These are phyloP conservation scores for Xylaria palmicola DNA, from an alignment of 495 filamentous ascomycete species.

Conservation along the genomic window DNA sequence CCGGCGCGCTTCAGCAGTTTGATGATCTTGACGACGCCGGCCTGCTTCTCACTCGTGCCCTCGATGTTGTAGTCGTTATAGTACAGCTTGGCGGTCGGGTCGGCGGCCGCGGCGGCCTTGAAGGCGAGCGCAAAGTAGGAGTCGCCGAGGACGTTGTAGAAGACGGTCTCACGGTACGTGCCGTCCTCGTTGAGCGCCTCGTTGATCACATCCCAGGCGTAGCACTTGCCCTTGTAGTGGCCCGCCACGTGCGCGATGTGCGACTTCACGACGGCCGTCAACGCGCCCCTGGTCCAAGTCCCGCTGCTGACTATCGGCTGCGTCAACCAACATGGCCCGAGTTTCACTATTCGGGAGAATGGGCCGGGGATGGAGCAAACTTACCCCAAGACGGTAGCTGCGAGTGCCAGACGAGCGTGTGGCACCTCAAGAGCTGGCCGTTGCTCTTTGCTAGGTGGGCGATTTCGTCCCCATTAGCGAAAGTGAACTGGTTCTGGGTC, in stretches of 20 bases:
- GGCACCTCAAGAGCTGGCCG: slow-evolving; percentile 55
- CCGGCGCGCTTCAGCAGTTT: slow-evolving; percentile 32
- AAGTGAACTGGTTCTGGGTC: slow-evolving; percentile 48
- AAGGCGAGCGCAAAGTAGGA: slow-evolving; percentile 61
- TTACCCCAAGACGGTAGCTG: slow-evolving; percentile 58
- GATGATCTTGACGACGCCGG: slow-evolving; percentile 53
- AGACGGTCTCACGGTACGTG: slow-evolving; percentile 54
- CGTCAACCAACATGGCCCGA: neutral
- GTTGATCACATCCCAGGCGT: slow-evolving; percentile 63
- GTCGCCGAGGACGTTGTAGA: slow-evolving; percentile 56
- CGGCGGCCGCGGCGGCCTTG: slow-evolving; percentile 48
- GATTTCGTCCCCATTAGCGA: slow-evolving; percentile 48
- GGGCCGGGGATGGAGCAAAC: slow-evolving; percentile 5
- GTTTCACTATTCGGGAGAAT: neutral
- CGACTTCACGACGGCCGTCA: slow-evolving; percentile 51
- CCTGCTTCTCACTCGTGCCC: slow-evolving; percentile 48
- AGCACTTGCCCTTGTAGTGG: slow-evolving; percentile 50
- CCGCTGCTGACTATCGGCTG: slow-evolving; percentile 29
- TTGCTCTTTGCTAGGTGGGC: slow-evolving; percentile 51
- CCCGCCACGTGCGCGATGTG: slow-evolving; percentile 52
- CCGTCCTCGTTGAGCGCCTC: slow-evolving; percentile 70
- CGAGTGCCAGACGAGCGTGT: slow-evolving; percentile 62
- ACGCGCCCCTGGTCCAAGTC: slow-evolving; percentile 52
- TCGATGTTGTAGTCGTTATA: slow-evolving; percentile 74
- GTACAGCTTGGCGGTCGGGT: slow-evolving; percentile 62